A percentile compares a stretch with the other conserved stretches of the same genome.
Conservation (phyloP, 78 protist species). For the Dictyostelium citrinum region DNA sequence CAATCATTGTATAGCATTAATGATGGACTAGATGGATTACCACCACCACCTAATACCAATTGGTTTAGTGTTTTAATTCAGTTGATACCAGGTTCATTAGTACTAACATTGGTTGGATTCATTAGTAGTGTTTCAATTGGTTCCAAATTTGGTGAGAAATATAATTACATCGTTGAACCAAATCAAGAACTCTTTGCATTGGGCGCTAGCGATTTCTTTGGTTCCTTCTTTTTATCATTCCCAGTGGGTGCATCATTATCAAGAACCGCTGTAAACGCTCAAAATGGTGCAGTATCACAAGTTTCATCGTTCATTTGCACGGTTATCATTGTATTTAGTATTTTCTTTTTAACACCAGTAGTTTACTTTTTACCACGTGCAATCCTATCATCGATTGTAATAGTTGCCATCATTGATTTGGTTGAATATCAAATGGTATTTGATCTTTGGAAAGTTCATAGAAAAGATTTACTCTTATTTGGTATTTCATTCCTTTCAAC, state of each 20-base stretch:
- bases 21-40: not conserved
- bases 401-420: constrained; percentile 80
- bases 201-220: constrained; percentile 83
- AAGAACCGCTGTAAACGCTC: constrained; percentile 83
- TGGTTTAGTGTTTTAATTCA: constrained; percentile 1
- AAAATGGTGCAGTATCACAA: constrained; percentile 79
- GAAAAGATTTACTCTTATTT: constrained; percentile 39
- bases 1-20: not conserved
- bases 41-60: not conserved
- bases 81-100: constrained; percentile 60
- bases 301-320: constrained; percentile 64
- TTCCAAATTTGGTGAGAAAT: constrained; percentile 60
- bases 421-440: constrained; percentile 50
- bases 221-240: constrained; percentile 80
- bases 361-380: constrained; percentile 80
- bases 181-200: constrained; percentile 89
- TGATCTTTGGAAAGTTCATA: constrained; percentile 51
- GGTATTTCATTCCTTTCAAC: constrained; percentile 73
- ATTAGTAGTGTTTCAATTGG: constrained; percentile 82
- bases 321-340: constrained; percentile 56
- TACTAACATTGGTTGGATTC: constrained; percentile 78
- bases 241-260: constrained; percentile 86
- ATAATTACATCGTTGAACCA: constrained; percentile 51
- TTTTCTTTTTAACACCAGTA: constrained; percentile 72
- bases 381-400: constrained; percentile 80